Evolutionary conservation across 441 rosid genomes (phyloP).

Genomic region (Macaranga tanarius): DNA sequence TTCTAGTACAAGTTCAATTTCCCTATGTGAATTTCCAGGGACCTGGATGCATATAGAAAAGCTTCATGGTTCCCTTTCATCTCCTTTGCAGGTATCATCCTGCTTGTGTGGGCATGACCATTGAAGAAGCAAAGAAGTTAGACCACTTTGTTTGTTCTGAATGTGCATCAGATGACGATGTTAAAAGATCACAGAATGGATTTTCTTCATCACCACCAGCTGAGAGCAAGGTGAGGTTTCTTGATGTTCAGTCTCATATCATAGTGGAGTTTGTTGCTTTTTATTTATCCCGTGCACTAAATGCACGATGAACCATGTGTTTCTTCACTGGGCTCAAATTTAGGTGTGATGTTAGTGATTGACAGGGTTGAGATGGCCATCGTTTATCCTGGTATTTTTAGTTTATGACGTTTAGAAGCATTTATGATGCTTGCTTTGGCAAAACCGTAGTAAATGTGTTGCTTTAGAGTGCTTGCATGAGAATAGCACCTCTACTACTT

Average conservation of each 20-base stretch:
- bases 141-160: conserved; percentile 80
- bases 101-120: conserved; percentile 80
- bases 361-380: too few relatives aligned
- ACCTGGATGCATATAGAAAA: neutral
- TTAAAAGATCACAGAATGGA: conserved; percentile 61
- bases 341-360: too few relatives aligned
- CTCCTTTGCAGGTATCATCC: conserved; percentile 48
- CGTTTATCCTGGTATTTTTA: too few relatives aligned
- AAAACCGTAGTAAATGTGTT: too few relatives aligned
- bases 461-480: too few relatives aligned
- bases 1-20: neutral
- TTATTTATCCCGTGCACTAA: conserved; percentile 31
- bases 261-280: conserved; percentile 8
- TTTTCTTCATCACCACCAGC: conserved; percentile 52
- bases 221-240: conserved; percentile 59
- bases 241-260: conserved; percentile 12
- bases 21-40: neutral
- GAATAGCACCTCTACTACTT: too few relatives aligned
- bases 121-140: conserved; percentile 80
- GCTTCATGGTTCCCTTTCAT: conserved; percentile 13
- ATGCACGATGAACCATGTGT: conserved; percentile 40
- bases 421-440: too few relatives aligned
- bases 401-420: too few relatives aligned
- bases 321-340: conserved; percentile 32
- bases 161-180: conserved; percentile 61